A percentile compares a stretch with the other conserved stretches of the same genome.
Evolutionary conservation across 2,329 filamentous ascomycete species (phyloP).

Genomic region (Xylaria sp.): DNA sequence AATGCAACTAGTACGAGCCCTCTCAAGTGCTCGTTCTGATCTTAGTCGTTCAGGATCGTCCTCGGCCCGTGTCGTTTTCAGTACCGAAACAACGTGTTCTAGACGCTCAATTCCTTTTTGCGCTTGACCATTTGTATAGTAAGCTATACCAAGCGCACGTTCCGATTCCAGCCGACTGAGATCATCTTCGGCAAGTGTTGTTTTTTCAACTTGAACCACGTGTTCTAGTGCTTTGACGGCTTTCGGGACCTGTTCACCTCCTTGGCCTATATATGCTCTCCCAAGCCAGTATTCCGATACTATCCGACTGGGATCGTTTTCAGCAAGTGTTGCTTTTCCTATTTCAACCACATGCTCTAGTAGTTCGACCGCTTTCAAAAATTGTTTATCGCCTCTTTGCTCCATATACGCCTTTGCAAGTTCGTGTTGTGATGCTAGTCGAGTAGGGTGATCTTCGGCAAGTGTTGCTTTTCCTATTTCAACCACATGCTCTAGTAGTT

Average conservation of each 20-base stretch:
- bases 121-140: background rate
- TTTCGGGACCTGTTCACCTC: background rate
- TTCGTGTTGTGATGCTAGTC: too few species aligned
- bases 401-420: background rate
- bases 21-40: background rate
- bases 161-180: too few species aligned
- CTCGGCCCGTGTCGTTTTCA: background rate
- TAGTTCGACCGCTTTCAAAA: background rate
- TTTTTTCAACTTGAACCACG: background rate
- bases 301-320: background rate
- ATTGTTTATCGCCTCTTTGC: background rate
- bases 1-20: background rate
- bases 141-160: conserved; percentile 2
- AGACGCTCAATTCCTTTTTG: background rate
- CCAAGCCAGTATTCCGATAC: background rate
- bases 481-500: conserved; percentile 13
- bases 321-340: background rate
- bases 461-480: background rate
- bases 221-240: conserved; percentile 4
- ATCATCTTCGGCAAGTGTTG: background rate
- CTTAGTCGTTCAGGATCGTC: background rate
- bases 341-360: conserved; percentile 13
- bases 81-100: background rate
- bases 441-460: too few species aligned
- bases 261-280: background rate